Percentiles rank a stretch among this genome's conserved stretches.
phyloP scores from a whole-genome alignment of 2,329 filamentous ascomycete species.

The Stemphylium vesicarium region DNA sequence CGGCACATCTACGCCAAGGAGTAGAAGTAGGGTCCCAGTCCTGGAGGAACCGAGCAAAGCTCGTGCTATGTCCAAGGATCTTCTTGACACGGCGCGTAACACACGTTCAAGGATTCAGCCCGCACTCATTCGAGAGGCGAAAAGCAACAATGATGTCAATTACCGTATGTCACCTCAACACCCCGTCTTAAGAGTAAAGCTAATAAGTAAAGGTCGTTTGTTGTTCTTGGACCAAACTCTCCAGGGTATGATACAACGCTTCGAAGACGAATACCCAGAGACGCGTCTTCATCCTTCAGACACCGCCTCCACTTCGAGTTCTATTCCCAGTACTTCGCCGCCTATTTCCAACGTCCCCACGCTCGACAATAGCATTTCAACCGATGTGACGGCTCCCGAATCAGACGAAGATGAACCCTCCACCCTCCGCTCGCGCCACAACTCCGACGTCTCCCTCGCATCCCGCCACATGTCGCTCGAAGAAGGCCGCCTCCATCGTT shows the following conservation, averaged over 20 bases:
- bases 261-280: conserved; percentile 95
- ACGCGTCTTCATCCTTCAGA: conserved; percentile 63
- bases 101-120: conserved; percentile 84
- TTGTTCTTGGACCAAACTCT: conserved; percentile 88
- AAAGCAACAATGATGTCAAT: conserved; percentile 73
- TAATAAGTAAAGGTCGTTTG: conserved; percentile 66
- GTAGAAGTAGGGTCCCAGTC: conserved; percentile 14
- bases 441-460: conserved; percentile 72
- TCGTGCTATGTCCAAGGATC: conserved; percentile 87
- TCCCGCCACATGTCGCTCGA: conserved; percentile 69
- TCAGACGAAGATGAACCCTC: conserved; percentile 53
- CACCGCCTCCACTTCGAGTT: conserved; percentile 38
- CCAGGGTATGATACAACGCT: conserved; percentile 89
- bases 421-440: conserved; percentile 62
- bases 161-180: conserved; percentile 67
- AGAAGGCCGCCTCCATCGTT: conserved; percentile 73
- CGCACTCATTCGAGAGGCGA: conserved; percentile 76
- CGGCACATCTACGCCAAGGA: conserved; percentile 62
- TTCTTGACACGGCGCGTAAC: conserved; percentile 86
- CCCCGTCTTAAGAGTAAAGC: neutral
- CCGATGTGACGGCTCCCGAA: conserved; percentile 33
- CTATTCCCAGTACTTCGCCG: conserved; percentile 39
- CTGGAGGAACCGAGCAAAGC: conserved; percentile 37
- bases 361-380: conserved; percentile 33
- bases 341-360: conserved; percentile 39